phyloP scores from a whole-genome alignment of 805 yeast genomes.

The Dipodascopsis uninucleata region DNA sequence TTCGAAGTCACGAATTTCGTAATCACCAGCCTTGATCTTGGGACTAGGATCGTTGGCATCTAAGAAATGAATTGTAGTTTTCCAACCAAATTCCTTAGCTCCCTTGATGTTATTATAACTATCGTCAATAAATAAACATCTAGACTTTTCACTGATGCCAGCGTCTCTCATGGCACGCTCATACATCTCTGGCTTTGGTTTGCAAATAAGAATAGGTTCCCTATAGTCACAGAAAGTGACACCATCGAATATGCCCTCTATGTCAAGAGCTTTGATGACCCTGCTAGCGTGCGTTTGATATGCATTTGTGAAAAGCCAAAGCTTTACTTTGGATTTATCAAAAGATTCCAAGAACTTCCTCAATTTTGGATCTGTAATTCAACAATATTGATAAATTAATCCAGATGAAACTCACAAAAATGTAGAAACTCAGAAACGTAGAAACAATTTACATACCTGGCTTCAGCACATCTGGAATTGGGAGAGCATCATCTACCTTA shows the following conservation, averaged over 20 bases:
- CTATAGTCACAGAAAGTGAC: constrained; percentile 85
- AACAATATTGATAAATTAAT: constrained; percentile 18
- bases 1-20: constrained; percentile 54
- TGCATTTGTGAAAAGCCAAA: constrained; percentile 95
- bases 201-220: constrained; percentile 64
- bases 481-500: constrained; percentile 88
- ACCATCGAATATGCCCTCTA: constrained; percentile 94
- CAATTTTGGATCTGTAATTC: constrained; percentile 42
- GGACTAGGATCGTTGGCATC: constrained; percentile 60
- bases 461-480: constrained; percentile 69
- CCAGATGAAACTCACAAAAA: background rate
- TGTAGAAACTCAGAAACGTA: background rate
- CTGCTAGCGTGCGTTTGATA: constrained; percentile 88
- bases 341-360: constrained; percentile 35
- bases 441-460: constrained; percentile 41
- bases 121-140: constrained; percentile 83
- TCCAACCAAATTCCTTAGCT: constrained; percentile 70
- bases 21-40: constrained; percentile 40
- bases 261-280: constrained; percentile 71
- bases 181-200: constrained; percentile 77
- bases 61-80: constrained; percentile 65
- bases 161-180: constrained; percentile 56
- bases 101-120: constrained; percentile 67
- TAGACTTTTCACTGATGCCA: constrained; percentile 46
- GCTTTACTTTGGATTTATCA: constrained; percentile 52